phyloP scores from a whole-genome alignment of 2,329 filamentous ascomycete genomes.

The Ophiostoma quercus region DNA sequence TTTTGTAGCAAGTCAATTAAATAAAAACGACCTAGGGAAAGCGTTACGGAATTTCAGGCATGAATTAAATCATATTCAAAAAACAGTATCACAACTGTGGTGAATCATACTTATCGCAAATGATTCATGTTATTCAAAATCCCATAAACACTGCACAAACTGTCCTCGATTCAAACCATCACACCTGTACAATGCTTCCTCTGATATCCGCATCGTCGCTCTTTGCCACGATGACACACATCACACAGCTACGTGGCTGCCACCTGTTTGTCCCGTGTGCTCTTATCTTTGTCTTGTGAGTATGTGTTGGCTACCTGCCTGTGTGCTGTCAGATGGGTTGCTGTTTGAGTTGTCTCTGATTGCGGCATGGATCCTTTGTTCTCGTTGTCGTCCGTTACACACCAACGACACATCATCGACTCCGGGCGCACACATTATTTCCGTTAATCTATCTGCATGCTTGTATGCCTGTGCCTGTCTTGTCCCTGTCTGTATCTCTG shows the following conservation, averaged over 20 bases:
- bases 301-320: neutral
- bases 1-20: no score
- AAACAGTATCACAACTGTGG: no score
- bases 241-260: constrained; percentile 7
- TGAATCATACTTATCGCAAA: no score
- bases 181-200: neutral
- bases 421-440: constrained; percentile 6
- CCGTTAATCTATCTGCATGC: neutral
- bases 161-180: neutral
- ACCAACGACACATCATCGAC: constrained; percentile 1
- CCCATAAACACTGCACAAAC: neutral
- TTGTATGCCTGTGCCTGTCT: neutral
- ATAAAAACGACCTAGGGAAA: no score
- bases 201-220: neutral
- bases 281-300: neutral
- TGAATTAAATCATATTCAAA: no score
- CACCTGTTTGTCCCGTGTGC: neutral
- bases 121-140: no score
- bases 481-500: neutral
- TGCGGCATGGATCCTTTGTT: neutral
- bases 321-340: neutral
- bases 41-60: no score
- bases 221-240: neutral
- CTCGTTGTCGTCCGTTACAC: neutral
- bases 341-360: neutral